Percentiles rank a stretch among this genome's conserved stretches.
Evolutionary conservation across 805 yeast genomes (phyloP).

Genomic region (Schwanniomyces yamadae): DNA sequence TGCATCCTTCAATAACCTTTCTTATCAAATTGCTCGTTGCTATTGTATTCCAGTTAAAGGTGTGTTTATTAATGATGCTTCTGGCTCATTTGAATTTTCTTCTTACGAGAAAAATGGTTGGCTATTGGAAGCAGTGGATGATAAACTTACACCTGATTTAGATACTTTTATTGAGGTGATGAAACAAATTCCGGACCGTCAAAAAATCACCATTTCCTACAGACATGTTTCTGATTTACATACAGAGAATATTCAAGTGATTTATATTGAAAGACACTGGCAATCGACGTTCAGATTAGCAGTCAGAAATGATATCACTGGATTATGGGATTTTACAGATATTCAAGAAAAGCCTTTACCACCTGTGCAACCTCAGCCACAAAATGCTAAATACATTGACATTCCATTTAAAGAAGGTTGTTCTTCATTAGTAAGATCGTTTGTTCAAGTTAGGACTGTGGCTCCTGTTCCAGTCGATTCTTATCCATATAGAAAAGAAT

Average conservation of each 20-base stretch:
- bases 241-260: conserved; percentile 62
- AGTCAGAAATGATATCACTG: conserved; percentile 53
- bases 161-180: conserved; percentile 77
- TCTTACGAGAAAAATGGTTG: conserved; percentile 67
- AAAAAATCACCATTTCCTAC: conserved; percentile 66
- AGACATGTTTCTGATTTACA: conserved; percentile 82
- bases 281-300: conserved; percentile 67
- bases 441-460: conserved; percentile 66
- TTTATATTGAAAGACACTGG: conserved; percentile 87
- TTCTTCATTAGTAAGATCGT: conserved; percentile 58
- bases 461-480: conserved; percentile 78
- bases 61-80: conserved; percentile 73
- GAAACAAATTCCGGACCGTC: conserved; percentile 72
- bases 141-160: conserved; percentile 68
- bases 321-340: conserved; percentile 54
- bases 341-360: conserved; percentile 63
- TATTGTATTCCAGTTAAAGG: conserved; percentile 84
- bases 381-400: conserved; percentile 67
- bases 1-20: conserved; percentile 79
- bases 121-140: conserved; percentile 77
- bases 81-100: conserved; percentile 70
- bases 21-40: conserved; percentile 85
- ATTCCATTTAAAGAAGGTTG: conserved; percentile 57
- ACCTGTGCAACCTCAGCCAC: conserved; percentile 51
- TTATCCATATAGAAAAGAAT: conserved; percentile 57